Conservation (phyloP, 257 asterid species). For the Nicotiana obtusifolia region DNA sequence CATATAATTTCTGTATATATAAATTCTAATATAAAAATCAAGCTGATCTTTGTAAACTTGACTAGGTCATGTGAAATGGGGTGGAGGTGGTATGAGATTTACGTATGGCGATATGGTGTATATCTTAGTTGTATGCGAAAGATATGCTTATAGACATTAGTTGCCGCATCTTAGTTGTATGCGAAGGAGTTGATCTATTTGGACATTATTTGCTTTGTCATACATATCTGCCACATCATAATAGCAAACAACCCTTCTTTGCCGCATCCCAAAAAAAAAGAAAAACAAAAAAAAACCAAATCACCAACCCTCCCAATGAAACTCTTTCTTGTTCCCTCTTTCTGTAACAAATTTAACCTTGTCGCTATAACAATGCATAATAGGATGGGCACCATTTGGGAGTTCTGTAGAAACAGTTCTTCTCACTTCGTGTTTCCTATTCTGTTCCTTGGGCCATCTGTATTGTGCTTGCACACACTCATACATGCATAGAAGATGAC, state of each 20-base stretch:
- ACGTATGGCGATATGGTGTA: not conserved
- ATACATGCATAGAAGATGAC: not conserved
- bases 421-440: not conserved
- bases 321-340: not conserved
- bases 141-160: not conserved
- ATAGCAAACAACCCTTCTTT: not conserved
- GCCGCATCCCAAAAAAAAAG: no score
- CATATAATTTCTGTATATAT: not conserved
- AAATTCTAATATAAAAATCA: not conserved
- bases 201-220: not conserved
- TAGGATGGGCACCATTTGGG: not conserved
- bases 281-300: no score
- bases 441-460: not conserved
- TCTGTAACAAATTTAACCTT: not conserved
- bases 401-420: not conserved
- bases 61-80: not conserved
- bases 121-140: not conserved
- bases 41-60: not conserved
- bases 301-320: not conserved
- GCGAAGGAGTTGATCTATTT: not conserved
- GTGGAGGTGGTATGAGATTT: not conserved
- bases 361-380: not conserved
- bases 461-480: no score
- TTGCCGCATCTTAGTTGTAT: not conserved
- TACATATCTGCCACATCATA: no score